Base-by-base conservation (phyloP, 805 yeast genomes). In the Schizosaccharomyces octosporus region DNA sequence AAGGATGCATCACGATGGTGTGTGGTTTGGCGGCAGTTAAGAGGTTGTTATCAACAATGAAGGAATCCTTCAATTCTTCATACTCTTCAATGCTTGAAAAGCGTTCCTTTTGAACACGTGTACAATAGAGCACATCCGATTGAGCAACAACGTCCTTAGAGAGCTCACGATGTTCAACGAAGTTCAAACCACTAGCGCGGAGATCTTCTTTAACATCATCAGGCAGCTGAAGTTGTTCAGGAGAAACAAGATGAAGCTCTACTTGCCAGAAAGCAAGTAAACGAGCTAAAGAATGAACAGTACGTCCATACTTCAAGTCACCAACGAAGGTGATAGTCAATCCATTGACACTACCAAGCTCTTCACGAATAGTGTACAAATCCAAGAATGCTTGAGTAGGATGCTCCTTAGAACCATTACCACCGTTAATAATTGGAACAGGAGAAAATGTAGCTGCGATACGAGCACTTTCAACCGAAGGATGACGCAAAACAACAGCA, bases 301-400 rank as follows among this genome's bases (percentile, higher is more conserved):
- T 95, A 77, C 99, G 85, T 64, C 99, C 99, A 71, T 87, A 87
- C 73, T 87, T 88, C 79, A 93, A 80, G 72, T 93, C 99, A 70
- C 99, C 99, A 95, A 93, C 88, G 74, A 93, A 93, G 4, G 99
- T 93, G 65, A 93, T 93, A 45, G 96, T 88, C 70, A 94, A 84
- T 72, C 97, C 97, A 72, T 93, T 93, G 62, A 94, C 97, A 63
- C 97, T 87, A 72, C 99, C 99, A 66, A 93, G 78, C 76, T 93
- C 99, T 75, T 93, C 99, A 76, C 99, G 87, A 68, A 93, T 93
- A 61, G 99, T 93, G 80, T 90, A 93, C 73, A 93, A 77, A 72
- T 93, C 99, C 70, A 94, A 78, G 77, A 93, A 86, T 1, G 98
- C 98, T 76, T 93, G 99, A 29, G 97, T 86, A 69, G 99, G 99